These are phyloP conservation scores for Xylariaceae sp. DNA, from an alignment of 2,329 filamentous ascomycete species.

Conservation along the genomic window DNA sequence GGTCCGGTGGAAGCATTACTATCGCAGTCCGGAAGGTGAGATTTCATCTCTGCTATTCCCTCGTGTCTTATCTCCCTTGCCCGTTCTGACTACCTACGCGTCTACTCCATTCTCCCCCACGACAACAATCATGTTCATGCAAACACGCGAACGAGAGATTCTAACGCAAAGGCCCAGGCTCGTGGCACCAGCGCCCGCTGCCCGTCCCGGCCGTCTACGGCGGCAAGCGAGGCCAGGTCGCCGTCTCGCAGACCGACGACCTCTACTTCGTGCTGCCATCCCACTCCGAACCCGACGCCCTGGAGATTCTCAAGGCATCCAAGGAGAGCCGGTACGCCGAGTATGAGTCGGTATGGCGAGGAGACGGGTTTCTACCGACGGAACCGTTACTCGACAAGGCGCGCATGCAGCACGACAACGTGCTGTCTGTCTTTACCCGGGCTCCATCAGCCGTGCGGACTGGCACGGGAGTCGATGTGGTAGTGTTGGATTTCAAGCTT, in stretches of 20 bases:
- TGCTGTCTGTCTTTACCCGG: constrained; percentile 33
- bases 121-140: background rate
- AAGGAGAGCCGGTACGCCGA: constrained; percentile 23
- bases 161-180: constrained; percentile 23
- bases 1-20: constrained; percentile 36
- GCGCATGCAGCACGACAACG: constrained; percentile 30
- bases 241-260: constrained; percentile 29
- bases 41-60: background rate
- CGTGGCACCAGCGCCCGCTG: constrained; percentile 29
- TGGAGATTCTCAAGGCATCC: constrained; percentile 30
- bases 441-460: constrained; percentile 1
- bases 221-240: constrained; percentile 33
- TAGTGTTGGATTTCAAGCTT: constrained; percentile 33
- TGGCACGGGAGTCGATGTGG: constrained; percentile 21
- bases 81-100: too few species aligned
- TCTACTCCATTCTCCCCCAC: background rate
- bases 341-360: constrained; percentile 34
- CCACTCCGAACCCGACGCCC: constrained; percentile 16
- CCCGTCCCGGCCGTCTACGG: constrained; percentile 26
- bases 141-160: background rate
- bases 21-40: constrained; percentile 29
- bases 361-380: constrained; percentile 29
- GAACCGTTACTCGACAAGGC: constrained; percentile 36
- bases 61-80: background rate
- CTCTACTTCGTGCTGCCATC: constrained; percentile 35